Base-by-base conservation (phyloP, 768 basidiomycete species). In the Macrocybe gigantea region DNA sequence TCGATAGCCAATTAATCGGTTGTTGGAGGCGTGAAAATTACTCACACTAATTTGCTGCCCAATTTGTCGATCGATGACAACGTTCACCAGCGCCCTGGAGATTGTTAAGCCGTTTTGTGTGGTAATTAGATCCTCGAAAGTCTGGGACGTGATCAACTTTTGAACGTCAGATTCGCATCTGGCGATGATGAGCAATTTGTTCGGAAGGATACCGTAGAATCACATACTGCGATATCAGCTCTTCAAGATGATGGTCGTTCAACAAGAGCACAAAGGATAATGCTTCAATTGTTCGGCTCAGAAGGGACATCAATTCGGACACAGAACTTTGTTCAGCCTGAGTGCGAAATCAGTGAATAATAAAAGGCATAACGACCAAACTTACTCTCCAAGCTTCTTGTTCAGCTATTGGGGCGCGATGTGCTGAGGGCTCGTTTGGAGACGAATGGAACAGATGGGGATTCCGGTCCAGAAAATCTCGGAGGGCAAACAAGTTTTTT, bases 21-120 rank as follows among this genome's bases (percentile, higher is more conserved):
- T 10, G n/a, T 33, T 12, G 52, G 45, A 50, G 53, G 33, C 57
- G 34, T 22, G 36, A 9, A 15, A 43, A 44, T 14, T 29, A 64
- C 88, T 57, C 64, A 94, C 93, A 54, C 90, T 93, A 44, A 93
- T 89, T 61, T 98, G 93, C 61, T 95, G 92, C 14, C 90, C 90
- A 55, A 98, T 98, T 63, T 99, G 96, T 61, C 95, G 93, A 64
- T 99, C 91, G 55, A 99, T 98, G 55, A 99, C 81, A 32, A 94
- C 85, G 53, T 95, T 98, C 8, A 98, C 94, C 36, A 99, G 69
- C 9, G 85, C 85, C 54, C 91, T 78, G 7, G 96, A 95, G 15
- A 85, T 80, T n/a, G 83, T 84, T 56, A 93, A 80, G 35, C 96
- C 96, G 56, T 83, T 79, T 59, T 85, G 80, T 34, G 82, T 80